Evolutionary conservation across 768 basidiomycete genomes (phyloP).

Genomic region (Harrya chromipes): DNA sequence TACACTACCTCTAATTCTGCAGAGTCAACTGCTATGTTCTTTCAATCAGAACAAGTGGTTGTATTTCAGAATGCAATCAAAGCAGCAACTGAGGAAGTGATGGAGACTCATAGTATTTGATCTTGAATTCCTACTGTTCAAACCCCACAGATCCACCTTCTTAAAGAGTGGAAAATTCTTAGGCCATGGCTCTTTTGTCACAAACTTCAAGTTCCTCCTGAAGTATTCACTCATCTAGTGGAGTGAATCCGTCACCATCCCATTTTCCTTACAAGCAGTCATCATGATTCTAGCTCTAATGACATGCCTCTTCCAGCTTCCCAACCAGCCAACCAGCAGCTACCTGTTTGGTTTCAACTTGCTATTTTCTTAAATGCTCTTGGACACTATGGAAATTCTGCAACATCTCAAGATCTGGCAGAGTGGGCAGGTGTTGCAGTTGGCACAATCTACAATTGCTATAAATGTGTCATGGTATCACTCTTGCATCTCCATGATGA

Average conservation of each 20-base stretch:
- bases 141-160: slow-evolving; percentile 11
- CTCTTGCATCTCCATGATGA: too few species aligned
- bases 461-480: too few species aligned
- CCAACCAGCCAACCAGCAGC: slow-evolving; percentile 15
- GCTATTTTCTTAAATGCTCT: slow-evolving; percentile 17
- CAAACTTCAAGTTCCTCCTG: slow-evolving; percentile 26
- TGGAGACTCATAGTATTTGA: too few species aligned
- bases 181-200: slow-evolving; percentile 21
- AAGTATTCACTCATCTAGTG: slow-evolving; percentile 23
- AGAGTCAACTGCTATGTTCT: too few species aligned
- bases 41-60: too few species aligned
- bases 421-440: too few species aligned
- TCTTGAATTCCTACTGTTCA: background rate
- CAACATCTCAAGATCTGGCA: too few species aligned
- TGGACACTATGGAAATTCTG: too few species aligned
- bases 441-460: too few species aligned
- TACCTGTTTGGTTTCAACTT: slow-evolving; percentile 29
- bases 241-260: slow-evolving; percentile 20
- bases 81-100: too few species aligned
- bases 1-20: too few species aligned
- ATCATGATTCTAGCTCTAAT: slow-evolving; percentile 4
- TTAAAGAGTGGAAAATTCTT: slow-evolving; percentile 7
- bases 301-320: background rate
- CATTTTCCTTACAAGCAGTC: slow-evolving; percentile 17
- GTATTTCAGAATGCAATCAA: too few species aligned